These are phyloP conservation scores for Phytophthora fragariae DNA, from an alignment of 352 stramenopile species.

Conservation along the genomic window DNA sequence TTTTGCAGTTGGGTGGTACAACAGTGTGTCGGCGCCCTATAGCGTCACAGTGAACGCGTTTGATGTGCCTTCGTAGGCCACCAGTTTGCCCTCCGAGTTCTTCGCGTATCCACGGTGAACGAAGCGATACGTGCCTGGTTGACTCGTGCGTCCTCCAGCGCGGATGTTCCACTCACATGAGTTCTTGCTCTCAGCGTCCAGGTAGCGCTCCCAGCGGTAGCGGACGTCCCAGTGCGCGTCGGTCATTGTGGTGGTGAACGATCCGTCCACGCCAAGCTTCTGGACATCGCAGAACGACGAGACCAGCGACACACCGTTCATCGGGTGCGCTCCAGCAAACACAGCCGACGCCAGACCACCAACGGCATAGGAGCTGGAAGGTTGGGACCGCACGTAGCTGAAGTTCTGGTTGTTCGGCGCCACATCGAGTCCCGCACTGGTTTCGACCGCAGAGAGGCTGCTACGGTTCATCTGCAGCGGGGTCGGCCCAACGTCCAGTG, in stretches of 20 bases:
- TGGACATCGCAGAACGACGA: constrained; percentile 67
- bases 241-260: constrained; percentile 47
- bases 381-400: constrained; percentile 29
- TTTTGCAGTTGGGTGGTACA: no score
- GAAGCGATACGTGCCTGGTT: constrained; percentile 52
- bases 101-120: constrained; percentile 57
- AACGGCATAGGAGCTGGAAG: constrained; percentile 33
- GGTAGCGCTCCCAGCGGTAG: constrained; percentile 45
- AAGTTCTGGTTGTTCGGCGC: no score
- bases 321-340: constrained; percentile 59
- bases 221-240: constrained; percentile 67
- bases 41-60: constrained; percentile 35
- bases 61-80: constrained; percentile 40
- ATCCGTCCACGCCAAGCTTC: constrained; percentile 21
- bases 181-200: constrained; percentile 47
- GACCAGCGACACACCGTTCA: constrained; percentile 46
- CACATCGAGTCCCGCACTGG: constrained; percentile 16
- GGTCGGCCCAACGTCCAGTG: constrained; percentile 40
- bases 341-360: constrained; percentile 41
- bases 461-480: constrained; percentile 46
- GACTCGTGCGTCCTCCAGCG: constrained; percentile 31
- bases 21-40: no score
- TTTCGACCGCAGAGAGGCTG: constrained; percentile 14
- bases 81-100: constrained; percentile 36
- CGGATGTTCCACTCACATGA: constrained; percentile 60